phyloP scores from a whole-genome alignment of 225 moss, liverwort and hornwort species.

The Straminergon stramineum region DNA sequence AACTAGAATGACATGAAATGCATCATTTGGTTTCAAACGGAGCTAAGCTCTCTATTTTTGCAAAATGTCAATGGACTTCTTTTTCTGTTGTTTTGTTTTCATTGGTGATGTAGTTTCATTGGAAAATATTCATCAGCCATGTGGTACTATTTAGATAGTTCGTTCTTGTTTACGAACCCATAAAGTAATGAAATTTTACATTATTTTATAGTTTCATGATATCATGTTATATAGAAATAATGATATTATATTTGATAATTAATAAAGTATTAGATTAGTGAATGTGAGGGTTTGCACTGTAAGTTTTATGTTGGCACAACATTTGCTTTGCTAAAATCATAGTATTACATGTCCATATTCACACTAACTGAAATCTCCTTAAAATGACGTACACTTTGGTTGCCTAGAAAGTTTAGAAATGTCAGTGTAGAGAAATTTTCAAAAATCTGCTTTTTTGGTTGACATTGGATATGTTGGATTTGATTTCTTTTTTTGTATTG shows the following conservation, averaged over 20 bases:
- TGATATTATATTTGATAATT: background rate
- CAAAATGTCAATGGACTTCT: background rate
- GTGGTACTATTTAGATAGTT: background rate
- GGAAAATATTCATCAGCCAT: background rate
- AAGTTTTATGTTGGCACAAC: too few species aligned
- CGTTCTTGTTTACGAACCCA: background rate
- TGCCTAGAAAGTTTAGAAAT: background rate
- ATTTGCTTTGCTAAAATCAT: background rate
- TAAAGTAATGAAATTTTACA: background rate
- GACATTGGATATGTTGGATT: too few species aligned
- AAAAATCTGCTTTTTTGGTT: too few species aligned
- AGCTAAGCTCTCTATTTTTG: background rate
- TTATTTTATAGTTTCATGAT: background rate
- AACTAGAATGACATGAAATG: background rate
- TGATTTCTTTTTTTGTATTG: background rate
- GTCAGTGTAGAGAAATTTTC: background rate
- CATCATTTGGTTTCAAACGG: background rate
- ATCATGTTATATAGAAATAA: background rate
- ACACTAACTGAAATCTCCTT: background rate
- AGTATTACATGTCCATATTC: background rate
- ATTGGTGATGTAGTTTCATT: background rate
- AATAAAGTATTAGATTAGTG: background rate
- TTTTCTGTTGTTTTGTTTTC: background rate
- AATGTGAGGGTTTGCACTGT: background rate
- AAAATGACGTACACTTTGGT: background rate